phyloP scores from a whole-genome alignment of 1,139 yeast species.

The Yamadazyma sp. region DNA sequence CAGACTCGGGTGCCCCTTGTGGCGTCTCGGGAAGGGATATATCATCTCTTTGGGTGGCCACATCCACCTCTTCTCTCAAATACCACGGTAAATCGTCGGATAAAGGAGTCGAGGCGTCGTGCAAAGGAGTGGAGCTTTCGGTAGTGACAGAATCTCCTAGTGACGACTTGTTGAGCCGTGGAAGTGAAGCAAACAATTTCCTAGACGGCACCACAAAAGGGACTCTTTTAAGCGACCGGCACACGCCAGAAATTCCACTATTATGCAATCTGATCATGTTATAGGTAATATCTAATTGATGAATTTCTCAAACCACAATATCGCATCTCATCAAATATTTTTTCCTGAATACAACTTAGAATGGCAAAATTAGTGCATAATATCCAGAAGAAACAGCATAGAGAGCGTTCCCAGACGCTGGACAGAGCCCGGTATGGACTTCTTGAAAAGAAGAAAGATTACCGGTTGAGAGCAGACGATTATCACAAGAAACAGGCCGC shows the following conservation, averaged over 20 bases:
- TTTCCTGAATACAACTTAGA: background rate
- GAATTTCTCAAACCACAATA: background rate
- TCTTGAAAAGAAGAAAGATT: conserved; percentile 93
- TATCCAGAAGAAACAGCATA: conserved; percentile 92
- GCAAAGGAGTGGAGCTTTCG: too few species aligned
- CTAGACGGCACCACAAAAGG: too few species aligned
- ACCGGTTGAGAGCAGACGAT: conserved; percentile 83
- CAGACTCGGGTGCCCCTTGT: conserved; percentile 48
- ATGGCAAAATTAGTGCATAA: conserved; percentile 86
- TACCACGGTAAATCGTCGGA: conserved; percentile 56
- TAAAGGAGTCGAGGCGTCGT: background rate
- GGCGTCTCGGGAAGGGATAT: conserved; percentile 53
- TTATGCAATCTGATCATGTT: too few species aligned
- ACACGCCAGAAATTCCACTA: too few species aligned
- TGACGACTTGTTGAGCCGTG: too few species aligned
- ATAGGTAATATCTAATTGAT: background rate
- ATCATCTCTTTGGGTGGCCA: conserved; percentile 20
- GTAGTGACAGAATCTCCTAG: too few species aligned
- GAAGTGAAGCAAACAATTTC: too few species aligned
- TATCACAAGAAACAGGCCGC: conserved; percentile 88
- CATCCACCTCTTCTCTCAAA: conserved; percentile 43
- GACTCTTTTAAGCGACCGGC: background rate
- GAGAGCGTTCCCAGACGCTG: conserved; percentile 85
- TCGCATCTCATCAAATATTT: conserved; percentile 3
- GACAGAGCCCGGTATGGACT: conserved; percentile 76